Percentiles rank a stretch among this genome's conserved stretches.
Evolutionary conservation across 2,329 filamentous ascomycete species (phyloP).

Genomic region (Magnaporthiopsis incrustans): DNA sequence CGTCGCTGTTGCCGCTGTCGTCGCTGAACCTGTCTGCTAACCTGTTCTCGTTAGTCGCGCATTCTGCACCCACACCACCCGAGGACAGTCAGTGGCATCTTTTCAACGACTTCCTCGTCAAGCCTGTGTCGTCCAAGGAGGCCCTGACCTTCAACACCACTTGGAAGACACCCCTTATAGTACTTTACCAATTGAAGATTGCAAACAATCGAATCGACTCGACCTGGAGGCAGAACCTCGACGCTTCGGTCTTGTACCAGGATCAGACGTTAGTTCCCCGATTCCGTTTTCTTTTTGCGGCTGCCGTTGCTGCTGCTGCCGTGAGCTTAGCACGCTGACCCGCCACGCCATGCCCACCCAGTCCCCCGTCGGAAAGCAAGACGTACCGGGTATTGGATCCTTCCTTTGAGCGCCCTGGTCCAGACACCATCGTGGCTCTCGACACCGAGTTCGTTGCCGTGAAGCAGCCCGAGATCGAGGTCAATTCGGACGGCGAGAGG

Average conservation of each 20-base stretch:
- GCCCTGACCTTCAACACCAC: conserved; percentile 80
- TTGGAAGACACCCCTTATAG: conserved; percentile 88
- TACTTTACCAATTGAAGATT: conserved; percentile 77
- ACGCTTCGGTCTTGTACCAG: conserved; percentile 76
- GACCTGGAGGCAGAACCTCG: conserved; percentile 76
- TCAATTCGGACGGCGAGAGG: conserved; percentile 87
- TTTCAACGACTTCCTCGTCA: conserved; percentile 95
- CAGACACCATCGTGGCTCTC: conserved; percentile 73
- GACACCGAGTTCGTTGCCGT: conserved; percentile 96
- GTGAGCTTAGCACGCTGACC: not conserved
- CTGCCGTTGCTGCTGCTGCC: not conserved
- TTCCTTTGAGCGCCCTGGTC: conserved; percentile 55
- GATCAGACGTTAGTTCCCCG: conserved; percentile 44
- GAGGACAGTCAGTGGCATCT: conserved; percentile 77
- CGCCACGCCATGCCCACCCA: conserved; percentile 19
- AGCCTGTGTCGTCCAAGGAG: conserved; percentile 70
- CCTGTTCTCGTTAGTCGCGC: conserved; percentile 41
- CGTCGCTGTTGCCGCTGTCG: not conserved
- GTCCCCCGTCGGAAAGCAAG: conserved; percentile 34
- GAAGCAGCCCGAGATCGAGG: conserved; percentile 88
- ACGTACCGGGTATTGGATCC: conserved; percentile 53
- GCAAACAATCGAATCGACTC: conserved; percentile 77
- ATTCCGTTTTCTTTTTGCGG: not conserved
- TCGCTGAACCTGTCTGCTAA: not conserved
- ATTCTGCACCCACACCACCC: conserved; percentile 52